These are phyloP conservation scores for Yarrowia sp. DNA, from an alignment of 805 yeast genomes.

Conservation along the genomic window DNA sequence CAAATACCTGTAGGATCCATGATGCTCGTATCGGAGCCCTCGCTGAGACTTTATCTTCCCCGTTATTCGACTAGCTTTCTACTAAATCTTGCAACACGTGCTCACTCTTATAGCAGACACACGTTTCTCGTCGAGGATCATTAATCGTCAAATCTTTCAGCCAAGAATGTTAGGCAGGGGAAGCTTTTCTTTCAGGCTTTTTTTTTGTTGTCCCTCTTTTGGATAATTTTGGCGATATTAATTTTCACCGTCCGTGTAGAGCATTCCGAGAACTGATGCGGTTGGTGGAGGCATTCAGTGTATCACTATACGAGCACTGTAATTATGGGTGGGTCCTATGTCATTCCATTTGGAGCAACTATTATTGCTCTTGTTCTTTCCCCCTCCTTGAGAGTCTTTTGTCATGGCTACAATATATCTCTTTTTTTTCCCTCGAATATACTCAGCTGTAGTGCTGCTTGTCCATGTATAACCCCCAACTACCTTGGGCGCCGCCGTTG, in stretches of 20 bases:
- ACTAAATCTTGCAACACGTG: background rate
- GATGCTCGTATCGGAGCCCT: background rate
- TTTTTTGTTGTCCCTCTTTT: background rate
- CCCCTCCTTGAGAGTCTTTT: background rate
- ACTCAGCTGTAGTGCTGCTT: too few relatives aligned
- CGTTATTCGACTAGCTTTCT: background rate
- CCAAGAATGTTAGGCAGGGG: constrained; percentile 21
- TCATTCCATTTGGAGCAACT: background rate
- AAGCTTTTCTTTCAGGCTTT: background rate
- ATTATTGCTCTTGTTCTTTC: background rate
- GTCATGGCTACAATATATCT: too few relatives aligned
- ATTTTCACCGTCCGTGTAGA: background rate
- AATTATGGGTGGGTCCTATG: background rate
- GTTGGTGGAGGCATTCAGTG: background rate
- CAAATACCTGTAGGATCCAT: too few relatives aligned
- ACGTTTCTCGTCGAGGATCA: background rate
- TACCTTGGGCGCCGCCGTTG: too few relatives aligned
- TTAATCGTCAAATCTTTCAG: background rate
- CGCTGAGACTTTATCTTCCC: background rate
- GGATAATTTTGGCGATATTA: constrained; percentile 1
- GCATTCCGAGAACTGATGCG: too few relatives aligned
- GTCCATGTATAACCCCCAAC: too few relatives aligned
- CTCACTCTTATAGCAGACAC: background rate
- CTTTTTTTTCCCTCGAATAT: too few relatives aligned
- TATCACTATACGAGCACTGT: background rate